These are phyloP conservation scores for Globisporangium takayamanum DNA, from an alignment of 352 stramenopile genomes.

Conservation along the genomic window DNA sequence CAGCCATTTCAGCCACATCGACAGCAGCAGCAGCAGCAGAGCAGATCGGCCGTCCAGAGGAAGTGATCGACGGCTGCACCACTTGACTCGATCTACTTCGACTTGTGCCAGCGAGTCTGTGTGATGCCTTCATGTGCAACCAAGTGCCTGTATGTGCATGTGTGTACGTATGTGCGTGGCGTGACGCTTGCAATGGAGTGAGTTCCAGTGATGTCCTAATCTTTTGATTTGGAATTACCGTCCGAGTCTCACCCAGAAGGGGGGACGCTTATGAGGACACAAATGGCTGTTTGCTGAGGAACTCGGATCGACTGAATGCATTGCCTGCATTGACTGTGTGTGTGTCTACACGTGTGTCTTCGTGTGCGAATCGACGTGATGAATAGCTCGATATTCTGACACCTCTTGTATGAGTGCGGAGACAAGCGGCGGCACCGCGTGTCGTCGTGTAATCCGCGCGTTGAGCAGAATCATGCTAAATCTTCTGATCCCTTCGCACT, in stretches of 20 bases:
- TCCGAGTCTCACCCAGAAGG: conserved; percentile 39
- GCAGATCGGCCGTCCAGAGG: background rate
- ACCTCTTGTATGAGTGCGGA: conserved; percentile 87
- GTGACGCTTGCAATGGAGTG: background rate
- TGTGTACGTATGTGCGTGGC: conserved; percentile 2
- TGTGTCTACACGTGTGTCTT: conserved; percentile 7
- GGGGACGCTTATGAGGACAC: conserved; percentile 56
- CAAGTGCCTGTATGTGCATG: background rate
- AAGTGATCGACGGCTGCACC: background rate
- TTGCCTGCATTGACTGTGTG: conserved; percentile 1
- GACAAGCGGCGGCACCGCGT: conserved; percentile 53
- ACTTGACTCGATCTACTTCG: too few relatives aligned
- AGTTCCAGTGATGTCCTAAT: conserved; percentile 79
- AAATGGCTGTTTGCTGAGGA: conserved; percentile 89
- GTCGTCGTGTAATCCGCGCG: conserved; percentile 33
- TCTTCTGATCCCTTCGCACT: conserved; percentile 37
- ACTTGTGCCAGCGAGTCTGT: background rate
- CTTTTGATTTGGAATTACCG: conserved; percentile 87
- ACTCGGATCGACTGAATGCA: conserved; percentile 15
- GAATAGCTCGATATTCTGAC: conserved; percentile 89
- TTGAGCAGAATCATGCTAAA: conserved; percentile 82
- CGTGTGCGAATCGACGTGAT: conserved; percentile 46
- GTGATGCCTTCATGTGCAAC: background rate
- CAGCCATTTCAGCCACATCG: background rate
- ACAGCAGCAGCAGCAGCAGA: background rate